A percentile compares a stretch with the other conserved stretches of the same genome.
Evolutionary conservation across 352 stramenopile genomes (phyloP).

Genomic region (Globisporangium cederbergense): DNA sequence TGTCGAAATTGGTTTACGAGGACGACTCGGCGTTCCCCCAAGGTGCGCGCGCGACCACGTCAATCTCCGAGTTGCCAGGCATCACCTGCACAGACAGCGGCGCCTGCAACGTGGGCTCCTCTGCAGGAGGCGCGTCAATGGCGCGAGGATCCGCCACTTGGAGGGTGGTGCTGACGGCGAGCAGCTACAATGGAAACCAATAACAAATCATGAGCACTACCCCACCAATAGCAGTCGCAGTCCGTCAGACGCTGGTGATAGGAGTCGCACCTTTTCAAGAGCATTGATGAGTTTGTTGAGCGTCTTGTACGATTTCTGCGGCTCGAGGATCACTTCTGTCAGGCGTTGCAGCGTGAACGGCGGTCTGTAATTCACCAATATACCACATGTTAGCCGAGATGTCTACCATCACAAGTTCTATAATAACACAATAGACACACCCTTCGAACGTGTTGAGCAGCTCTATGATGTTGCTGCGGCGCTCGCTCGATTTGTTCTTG

Average conservation of each 20-base stretch:
- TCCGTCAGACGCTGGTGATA: not conserved
- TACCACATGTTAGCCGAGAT: not conserved
- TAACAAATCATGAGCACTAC: not conserved
- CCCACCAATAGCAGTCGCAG: not conserved
- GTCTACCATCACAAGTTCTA: not conserved
- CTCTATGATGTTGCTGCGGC: constrained; percentile 49
- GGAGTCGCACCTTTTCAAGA: constrained; percentile 57
- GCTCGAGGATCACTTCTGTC: constrained; percentile 73
- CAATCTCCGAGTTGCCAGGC: constrained; percentile 21
- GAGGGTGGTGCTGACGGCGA: constrained; percentile 68
- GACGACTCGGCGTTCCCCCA: constrained; percentile 33
- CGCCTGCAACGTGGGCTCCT: not conserved
- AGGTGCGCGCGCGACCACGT: constrained; percentile 43
- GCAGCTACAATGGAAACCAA: constrained; percentile 24
- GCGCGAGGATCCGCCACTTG: constrained; percentile 55
- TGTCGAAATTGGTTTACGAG: constrained; percentile 5
- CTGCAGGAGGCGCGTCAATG: not conserved
- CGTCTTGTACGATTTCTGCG: constrained; percentile 65
- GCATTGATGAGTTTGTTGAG: constrained; percentile 80
- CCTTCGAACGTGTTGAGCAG: constrained; percentile 64
- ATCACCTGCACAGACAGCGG: constrained; percentile 23
- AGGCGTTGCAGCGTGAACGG: constrained; percentile 83
- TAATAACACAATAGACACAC: constrained; percentile 13
- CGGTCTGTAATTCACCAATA: constrained; percentile 25
- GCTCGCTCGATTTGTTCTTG: constrained; percentile 49